Evolutionary conservation across 352 stramenopile genomes (phyloP), one percentile per base, ranked within the genome.

Genomic region (Globisporangium okanoganense): DNA sequence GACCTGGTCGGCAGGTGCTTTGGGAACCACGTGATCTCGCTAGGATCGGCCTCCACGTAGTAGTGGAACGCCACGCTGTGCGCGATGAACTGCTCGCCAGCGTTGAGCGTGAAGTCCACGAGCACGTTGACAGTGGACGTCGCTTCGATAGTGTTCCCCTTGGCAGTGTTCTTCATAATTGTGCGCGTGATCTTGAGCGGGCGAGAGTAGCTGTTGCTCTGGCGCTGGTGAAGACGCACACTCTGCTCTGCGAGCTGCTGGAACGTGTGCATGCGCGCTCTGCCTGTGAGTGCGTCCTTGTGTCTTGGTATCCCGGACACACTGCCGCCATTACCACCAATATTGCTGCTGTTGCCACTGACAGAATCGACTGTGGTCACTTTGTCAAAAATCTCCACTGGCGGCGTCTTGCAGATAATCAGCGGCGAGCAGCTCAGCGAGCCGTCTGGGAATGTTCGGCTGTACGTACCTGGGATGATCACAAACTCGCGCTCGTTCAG

Each of bases 51-150:
- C 3, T 82, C 72, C 1, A 75, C 66, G 55, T 91, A 85, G 56
- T 87, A 91, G 20, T 87, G 70, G 40, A 89, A 91, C 14, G 71
- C 62, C 20, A 83, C 78, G 45, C 79, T 88, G 41, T 91, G 82
- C 2, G 79, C 78, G 31, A 91, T 89, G 51, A 91, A 91, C 33
- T 89, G 82, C 56, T 89, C 82, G 5, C 82, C 82, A 12, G 76
- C 82, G 29, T 91, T 91, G 10, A 91, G 64, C 3, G 82, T 89
- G 48, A 91, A 89, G 52, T 91, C 82, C 40, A 91, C 73, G 0
- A 89, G 62, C 5, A 91, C 78, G 4, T 67, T 84, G 27, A 80
- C 65, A n/a, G 44, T 64, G 13, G 58, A 24, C 4, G 38, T 25
- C 5, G 41, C 14, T 43, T 66, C 52, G 33, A 53, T 44, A 9